Percentiles rank a stretch among this genome's conserved stretches.
Evolutionary conservation across 768 basidiomycete species (phyloP).

Genomic region (Boletus patriciae): DNA sequence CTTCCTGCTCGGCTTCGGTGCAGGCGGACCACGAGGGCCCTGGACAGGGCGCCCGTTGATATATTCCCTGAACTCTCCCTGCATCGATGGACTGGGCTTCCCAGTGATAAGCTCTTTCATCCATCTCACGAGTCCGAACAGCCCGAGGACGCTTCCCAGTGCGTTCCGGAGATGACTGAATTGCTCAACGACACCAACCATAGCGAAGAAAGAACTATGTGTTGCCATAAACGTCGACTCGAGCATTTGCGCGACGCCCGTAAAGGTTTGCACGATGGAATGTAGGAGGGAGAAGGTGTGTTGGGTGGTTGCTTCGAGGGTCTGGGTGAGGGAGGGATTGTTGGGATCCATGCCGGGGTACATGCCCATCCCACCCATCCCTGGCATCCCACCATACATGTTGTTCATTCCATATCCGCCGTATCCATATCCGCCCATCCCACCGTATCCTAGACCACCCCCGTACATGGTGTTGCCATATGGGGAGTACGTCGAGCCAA

Average conservation of each 20-base stretch:
- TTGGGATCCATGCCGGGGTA: constrained; percentile 46
- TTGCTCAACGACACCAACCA: constrained; percentile 96
- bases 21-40: constrained; percentile 39
- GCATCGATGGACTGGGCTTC: constrained; percentile 45
- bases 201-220: constrained; percentile 92
- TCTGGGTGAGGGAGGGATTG: constrained; percentile 73
- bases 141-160: constrained; percentile 87
- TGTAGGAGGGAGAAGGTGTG: constrained; percentile 93
- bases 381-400: constrained; percentile 40
- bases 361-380: constrained; percentile 43
- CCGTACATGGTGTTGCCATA: constrained; percentile 35
- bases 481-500: constrained; percentile 38
- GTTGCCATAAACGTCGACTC: constrained; percentile 98
- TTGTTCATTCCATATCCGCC: constrained; percentile 54
- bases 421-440: constrained; percentile 45
- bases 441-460: constrained; percentile 39
- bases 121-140: constrained; percentile 90
- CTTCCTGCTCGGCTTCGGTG: constrained; percentile 76
- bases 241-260: constrained; percentile 94
- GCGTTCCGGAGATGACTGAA: constrained; percentile 89
- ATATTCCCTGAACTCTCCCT: constrained; percentile 75
- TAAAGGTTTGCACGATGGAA: constrained; percentile 92
- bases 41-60: constrained; percentile 62
- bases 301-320: constrained; percentile 85
- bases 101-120: constrained; percentile 63